Evolutionary conservation across 2,329 filamentous ascomycete genomes (phyloP).

Genomic region (Talaromyces sp.): DNA sequence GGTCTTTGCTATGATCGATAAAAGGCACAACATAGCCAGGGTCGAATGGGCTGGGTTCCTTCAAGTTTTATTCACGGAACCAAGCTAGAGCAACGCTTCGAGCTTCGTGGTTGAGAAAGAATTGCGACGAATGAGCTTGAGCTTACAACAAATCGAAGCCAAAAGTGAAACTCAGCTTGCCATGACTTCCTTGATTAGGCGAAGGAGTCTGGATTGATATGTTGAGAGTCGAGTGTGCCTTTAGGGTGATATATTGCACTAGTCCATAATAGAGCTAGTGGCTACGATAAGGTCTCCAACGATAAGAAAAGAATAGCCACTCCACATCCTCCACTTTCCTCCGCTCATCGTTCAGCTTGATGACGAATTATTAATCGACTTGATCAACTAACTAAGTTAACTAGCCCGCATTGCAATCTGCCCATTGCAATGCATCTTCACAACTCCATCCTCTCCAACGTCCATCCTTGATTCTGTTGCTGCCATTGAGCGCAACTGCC

Average conservation of each 20-base stretch:
- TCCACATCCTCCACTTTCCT: background rate
- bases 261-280: background rate
- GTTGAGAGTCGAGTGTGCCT: no score
- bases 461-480: background rate
- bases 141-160: background rate
- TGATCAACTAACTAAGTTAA: background rate
- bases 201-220: no score
- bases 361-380: conserved; percentile 3
- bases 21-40: background rate
- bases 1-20: background rate
- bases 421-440: background rate
- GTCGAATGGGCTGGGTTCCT: background rate
- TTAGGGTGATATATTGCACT: background rate
- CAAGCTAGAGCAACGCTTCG: background rate
- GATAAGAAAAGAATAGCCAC: background rate
- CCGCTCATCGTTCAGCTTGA: background rate
- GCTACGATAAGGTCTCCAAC: background rate
- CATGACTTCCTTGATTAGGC: no score
- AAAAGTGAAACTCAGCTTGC: background rate
- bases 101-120: background rate
- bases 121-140: background rate
- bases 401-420: background rate
- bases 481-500: background rate
- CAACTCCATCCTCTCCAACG: background rate
- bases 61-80: background rate